Base-by-base conservation (phyloP, 2,329 filamentous ascomycete species). In the Neofusicoccum umdonicola region DNA sequence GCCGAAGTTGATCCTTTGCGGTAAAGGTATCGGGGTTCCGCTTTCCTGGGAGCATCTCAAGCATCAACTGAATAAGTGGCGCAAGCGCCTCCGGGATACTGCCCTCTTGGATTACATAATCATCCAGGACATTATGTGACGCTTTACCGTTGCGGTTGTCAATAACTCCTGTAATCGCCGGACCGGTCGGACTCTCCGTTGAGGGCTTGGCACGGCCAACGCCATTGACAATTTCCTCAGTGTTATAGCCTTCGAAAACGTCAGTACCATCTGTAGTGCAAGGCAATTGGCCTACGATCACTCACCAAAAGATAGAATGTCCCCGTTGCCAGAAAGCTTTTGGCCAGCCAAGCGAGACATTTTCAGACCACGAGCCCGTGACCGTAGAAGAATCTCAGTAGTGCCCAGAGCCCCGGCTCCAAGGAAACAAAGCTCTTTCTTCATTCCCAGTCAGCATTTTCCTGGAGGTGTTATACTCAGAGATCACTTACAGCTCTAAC, bases 401-500 rank as follows among this genome's bases (percentile, higher is more conserved):
- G 87, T 88, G 1, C 87, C 88, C 13, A 90, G 79, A 34, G 85
- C 78, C 1, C 88, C 88, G 1, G 88, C 88, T 4, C 87, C 88
- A 11, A 90, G 80, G 70, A 90, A 89, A 6, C 89, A 86, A 27
- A 86, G 84, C 68, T 88, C 83, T 71, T 82, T 85, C 69, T 72
- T 11, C 3, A 12, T 9, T 17, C n/a, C 42, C 12, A 15, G 5
- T 67, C 39, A 67, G 37, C 13, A n/a, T 15, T 15, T 3, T 17
- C 27, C 6, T 7, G 31, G 5, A 13, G 12, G 9, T 3, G 15
- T 7, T 3, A 35, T 47, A 17, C 4, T 7, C 15, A 11, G 4
- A 27, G 4, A 17, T 12, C n/a, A 69, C 68, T 61, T 58, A 70
- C 68, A 1, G 88, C 87, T 66, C 87, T 82, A 61, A 90, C 87